Percentiles rank a stretch among this genome's conserved stretches.
These are phyloP conservation scores for Chrysochromulina parva DNA, from an alignment of 78 protist species.

Conservation along the genomic window DNA sequence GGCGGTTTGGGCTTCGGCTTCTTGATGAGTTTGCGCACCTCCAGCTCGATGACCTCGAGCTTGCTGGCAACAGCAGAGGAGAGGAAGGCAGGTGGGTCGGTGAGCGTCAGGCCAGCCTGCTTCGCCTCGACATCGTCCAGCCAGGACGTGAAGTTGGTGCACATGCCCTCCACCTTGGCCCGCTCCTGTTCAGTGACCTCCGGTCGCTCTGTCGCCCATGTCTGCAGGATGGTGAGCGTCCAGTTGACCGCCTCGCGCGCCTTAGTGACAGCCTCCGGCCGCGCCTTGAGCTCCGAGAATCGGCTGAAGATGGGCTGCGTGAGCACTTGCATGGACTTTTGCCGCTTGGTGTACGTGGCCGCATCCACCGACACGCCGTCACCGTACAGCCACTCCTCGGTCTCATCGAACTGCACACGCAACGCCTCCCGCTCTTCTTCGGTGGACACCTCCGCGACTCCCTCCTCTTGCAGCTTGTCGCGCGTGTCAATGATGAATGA, in stretches of 20 bases:
- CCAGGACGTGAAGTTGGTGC: background rate
- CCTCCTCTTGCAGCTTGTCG: background rate
- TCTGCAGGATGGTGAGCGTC: background rate
- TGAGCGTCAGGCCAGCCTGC: background rate
- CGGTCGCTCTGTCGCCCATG: slow-evolving; percentile 7
- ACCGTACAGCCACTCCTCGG: slow-evolving; percentile 26
- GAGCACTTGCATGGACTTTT: background rate
- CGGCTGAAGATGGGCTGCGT: background rate
- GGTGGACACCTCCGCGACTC: background rate
- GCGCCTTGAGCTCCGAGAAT: background rate
- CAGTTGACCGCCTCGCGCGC: slow-evolving; percentile 2
- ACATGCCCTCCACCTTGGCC: background rate
- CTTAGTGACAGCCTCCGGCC: background rate
- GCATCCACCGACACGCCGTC: background rate
- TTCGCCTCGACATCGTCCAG: background rate
- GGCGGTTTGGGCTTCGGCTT: slow-evolving; percentile 22
- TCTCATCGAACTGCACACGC: background rate
- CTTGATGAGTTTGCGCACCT: background rate
- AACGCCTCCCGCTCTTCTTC: background rate
- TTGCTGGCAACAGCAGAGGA: background rate
- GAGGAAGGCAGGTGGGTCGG: background rate
- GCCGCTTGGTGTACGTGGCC: background rate
- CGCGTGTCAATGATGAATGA: background rate
- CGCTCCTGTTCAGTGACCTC: background rate
- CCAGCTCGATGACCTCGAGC: background rate